A percentile compares a stretch with the other conserved stretches of the same genome.
Conservation (phyloP, 495 filamentous ascomycete genomes). For the Neurospora sublineolata region DNA sequence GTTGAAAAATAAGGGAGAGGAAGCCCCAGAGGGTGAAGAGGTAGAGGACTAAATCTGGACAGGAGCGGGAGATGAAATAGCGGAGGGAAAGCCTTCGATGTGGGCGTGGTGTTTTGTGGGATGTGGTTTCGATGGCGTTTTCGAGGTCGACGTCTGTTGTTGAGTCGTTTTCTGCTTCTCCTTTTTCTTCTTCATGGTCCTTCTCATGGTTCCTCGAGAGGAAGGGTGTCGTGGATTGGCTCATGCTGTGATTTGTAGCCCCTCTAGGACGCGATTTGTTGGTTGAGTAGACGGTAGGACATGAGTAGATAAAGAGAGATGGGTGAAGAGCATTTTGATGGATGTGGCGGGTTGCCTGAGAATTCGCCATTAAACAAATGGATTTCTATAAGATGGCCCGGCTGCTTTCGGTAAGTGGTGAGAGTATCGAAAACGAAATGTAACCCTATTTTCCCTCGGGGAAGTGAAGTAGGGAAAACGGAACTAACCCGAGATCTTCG, state of each 20-base stretch:
- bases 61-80: not conserved
- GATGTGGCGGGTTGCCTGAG: not conserved
- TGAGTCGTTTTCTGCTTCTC: not conserved
- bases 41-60: not conserved
- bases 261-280: not conserved
- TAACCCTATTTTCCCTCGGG: not conserved
- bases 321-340: not conserved
- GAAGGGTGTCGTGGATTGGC: not conserved
- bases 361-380: not conserved
- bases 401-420: not conserved
- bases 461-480: not conserved
- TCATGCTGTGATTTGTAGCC: not conserved
- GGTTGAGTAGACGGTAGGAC: not conserved
- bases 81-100: not conserved
- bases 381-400: not conserved
- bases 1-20: constrained; percentile 1
- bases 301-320: not conserved
- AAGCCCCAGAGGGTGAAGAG: constrained; percentile 5
- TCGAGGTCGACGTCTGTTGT: not conserved
- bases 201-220: not conserved
- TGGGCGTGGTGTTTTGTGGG: not conserved
- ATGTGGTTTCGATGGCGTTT: not conserved
- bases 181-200: not conserved
- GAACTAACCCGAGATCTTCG: not conserved
- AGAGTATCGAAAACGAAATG: not conserved